Conservation (phyloP, 768 basidiomycete genomes). For the Lyophyllum atratum region DNA sequence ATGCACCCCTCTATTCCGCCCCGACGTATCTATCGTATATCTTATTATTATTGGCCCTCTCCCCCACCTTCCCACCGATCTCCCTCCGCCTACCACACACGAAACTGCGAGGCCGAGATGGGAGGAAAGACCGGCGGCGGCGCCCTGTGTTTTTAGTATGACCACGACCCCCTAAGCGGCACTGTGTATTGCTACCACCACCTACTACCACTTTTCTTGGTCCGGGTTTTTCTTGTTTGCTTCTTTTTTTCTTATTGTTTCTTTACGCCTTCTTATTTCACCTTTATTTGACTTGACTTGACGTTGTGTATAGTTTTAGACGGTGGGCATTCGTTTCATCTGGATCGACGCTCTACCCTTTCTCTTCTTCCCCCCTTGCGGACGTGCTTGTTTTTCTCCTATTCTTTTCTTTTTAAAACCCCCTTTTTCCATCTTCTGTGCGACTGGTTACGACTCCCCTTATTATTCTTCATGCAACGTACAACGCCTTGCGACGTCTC, state of each 20-base stretch:
- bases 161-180: not conserved
- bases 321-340: not conserved
- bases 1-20: not conserved
- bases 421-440: not conserved
- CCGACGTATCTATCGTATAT: conserved; percentile 12
- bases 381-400: not conserved
- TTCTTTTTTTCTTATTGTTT: not conserved
- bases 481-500: not conserved
- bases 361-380: not conserved
- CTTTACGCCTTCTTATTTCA: not conserved
- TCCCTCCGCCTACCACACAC: not conserved
- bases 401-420: not conserved
- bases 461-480: not conserved
- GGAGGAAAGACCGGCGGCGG: not conserved
- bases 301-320: not conserved
- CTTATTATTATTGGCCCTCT: conserved; percentile 7
- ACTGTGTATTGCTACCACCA: conserved; percentile 1
- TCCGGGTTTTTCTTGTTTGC: not conserved
- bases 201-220: not conserved
- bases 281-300: not conserved
- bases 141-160: conserved; percentile 2
- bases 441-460: not conserved
- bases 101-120: not conserved
- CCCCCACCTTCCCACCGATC: not conserved
- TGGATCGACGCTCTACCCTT: not conserved